Percentiles rank a stretch among this genome's conserved stretches.
Evolutionary conservation across 163 green algal species (phyloP).

Genomic region (Volvox carteri): DNA sequence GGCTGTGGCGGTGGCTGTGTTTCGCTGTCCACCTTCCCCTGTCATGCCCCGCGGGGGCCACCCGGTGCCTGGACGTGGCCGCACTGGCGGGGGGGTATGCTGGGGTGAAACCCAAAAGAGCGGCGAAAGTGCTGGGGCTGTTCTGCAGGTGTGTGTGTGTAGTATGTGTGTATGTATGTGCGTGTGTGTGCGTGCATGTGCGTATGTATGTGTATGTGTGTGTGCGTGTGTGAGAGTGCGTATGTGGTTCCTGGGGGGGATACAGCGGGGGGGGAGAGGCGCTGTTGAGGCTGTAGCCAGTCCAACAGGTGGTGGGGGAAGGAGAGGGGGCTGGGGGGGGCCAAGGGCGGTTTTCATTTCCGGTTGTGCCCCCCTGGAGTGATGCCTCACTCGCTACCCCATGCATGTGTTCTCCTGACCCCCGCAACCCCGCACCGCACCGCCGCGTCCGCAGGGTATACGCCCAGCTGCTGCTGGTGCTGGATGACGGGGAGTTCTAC

Average conservation of each 20-base stretch:
- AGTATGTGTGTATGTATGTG: constrained; percentile 58
- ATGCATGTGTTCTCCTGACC: neutral
- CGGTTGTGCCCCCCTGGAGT: no score
- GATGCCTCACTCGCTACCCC: neutral
- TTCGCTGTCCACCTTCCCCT: constrained; percentile 60
- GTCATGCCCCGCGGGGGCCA: constrained; percentile 57
- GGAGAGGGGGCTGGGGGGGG: neutral
- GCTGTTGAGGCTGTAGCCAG: no score
- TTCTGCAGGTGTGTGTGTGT: constrained; percentile 68
- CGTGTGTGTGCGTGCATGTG: constrained; percentile 50
- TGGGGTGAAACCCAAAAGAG: constrained; percentile 30
- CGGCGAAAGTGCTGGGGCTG: constrained; percentile 64
- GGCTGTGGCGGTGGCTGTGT: constrained; percentile 71
- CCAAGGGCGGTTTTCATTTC: neutral
- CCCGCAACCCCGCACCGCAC: constrained; percentile 4
- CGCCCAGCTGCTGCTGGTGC: constrained; percentile 84
- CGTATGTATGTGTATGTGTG: constrained; percentile 41
- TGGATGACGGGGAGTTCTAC: constrained; percentile 92
- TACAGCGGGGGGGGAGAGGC: neutral
- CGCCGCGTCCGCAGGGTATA: constrained; percentile 65
- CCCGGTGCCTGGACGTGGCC: constrained; percentile 50
- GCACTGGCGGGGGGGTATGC: constrained; percentile 55
- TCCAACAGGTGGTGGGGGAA: no score
- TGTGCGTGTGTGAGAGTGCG: neutral
- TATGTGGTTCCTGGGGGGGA: neutral